Percentiles rank a stretch among this genome's conserved stretches.
Conservation (phyloP, 176 grass and related monocot species). For the Leersia perrieri region DNA sequence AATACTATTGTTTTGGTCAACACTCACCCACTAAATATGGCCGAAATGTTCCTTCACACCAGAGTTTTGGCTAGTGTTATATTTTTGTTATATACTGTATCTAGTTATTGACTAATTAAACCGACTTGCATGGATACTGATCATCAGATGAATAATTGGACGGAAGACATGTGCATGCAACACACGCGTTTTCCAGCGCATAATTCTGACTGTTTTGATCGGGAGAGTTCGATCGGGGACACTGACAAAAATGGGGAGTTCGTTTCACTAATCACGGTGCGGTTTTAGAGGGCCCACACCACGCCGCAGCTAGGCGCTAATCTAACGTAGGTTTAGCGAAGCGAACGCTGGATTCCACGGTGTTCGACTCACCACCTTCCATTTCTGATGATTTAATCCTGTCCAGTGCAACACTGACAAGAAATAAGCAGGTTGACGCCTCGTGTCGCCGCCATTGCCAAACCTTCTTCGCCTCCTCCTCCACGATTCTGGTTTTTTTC, state of each 20-base stretch:
- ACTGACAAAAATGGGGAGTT: neutral
- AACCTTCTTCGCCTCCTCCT: neutral
- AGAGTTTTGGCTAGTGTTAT: too few relatives aligned
- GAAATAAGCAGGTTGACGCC: neutral
- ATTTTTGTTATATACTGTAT: too few relatives aligned
- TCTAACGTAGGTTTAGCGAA: neutral
- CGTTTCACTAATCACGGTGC: slow-evolving; percentile 1
- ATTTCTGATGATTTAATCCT: neutral
- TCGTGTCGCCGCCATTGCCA: neutral
- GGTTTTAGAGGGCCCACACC: neutral
- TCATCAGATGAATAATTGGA: neutral
- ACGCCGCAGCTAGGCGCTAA: neutral
- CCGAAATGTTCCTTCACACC: too few relatives aligned
- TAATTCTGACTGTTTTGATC: neutral
- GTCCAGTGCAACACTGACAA: neutral
- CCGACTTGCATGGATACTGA: too few relatives aligned
- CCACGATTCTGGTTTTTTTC: too few relatives aligned
- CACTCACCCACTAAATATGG: too few relatives aligned
- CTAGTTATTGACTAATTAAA: too few relatives aligned
- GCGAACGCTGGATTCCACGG: neutral
- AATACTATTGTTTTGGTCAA: too few relatives aligned
- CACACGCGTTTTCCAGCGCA: neutral
- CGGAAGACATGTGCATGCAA: neutral
- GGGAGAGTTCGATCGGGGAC: too few relatives aligned
- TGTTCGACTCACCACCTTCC: neutral